phyloP scores from a whole-genome alignment of 495 filamentous ascomycete species.

The Penicillium turbatum region DNA sequence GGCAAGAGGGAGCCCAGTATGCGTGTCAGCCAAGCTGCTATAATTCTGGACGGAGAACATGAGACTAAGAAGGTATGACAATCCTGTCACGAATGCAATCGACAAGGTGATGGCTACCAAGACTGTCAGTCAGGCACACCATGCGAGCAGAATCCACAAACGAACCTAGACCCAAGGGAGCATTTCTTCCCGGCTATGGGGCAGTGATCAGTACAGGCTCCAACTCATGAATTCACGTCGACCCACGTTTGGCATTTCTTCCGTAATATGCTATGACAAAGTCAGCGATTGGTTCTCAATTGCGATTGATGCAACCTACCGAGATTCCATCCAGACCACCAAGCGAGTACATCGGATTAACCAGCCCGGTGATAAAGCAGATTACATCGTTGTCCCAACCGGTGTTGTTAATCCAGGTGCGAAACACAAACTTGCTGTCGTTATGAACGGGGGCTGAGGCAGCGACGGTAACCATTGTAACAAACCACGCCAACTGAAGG shows the following conservation, averaged over 20 bases:
- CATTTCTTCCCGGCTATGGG: constrained; percentile 28
- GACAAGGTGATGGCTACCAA: constrained; percentile 31
- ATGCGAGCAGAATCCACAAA: not conserved
- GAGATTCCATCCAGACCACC: constrained; percentile 60
- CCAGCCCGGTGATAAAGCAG: constrained; percentile 69
- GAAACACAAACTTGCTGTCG: constrained; percentile 58
- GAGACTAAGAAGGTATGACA: constrained; percentile 41
- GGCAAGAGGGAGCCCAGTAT: constrained; percentile 62
- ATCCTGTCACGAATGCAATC: constrained; percentile 44
- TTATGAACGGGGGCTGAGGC: constrained; percentile 51
- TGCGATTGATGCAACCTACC: constrained; percentile 21
- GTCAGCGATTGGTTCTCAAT: not conserved
- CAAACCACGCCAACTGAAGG: constrained; percentile 57
- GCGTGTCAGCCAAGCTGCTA: constrained; percentile 26
- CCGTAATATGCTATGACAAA: constrained; percentile 60
- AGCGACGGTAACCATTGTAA: constrained; percentile 67
- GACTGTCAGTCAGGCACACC: not conserved
- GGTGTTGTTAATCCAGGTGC: constrained; percentile 59
- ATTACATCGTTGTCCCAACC: constrained; percentile 65
- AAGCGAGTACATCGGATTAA: constrained; percentile 75
- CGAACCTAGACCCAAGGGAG: constrained; percentile 30
- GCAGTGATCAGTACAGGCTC: not conserved
- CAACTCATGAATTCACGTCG: constrained; percentile 2
- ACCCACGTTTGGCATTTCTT: constrained; percentile 67
- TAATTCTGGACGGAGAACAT: constrained; percentile 48